Percentiles rank a stretch among this genome's conserved stretches.
Conservation (phyloP, 768 basidiomycete genomes). For the Termitomyces sp. region DNA sequence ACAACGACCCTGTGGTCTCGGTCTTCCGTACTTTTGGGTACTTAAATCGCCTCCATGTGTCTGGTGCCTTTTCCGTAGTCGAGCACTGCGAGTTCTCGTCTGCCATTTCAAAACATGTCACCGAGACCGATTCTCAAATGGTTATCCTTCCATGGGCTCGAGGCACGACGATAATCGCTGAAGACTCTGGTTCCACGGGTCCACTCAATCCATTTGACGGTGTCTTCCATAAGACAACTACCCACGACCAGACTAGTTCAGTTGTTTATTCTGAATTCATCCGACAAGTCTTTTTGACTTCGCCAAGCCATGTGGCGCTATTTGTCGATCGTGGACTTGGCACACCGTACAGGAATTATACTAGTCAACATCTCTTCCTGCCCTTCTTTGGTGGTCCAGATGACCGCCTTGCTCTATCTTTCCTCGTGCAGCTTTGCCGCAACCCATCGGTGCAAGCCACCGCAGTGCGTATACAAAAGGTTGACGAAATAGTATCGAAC, state of each 20-base stretch:
- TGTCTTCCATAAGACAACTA: constrained; percentile 55
- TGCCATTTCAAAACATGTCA: constrained; percentile 57
- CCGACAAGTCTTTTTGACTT: constrained; percentile 71
- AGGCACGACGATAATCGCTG: constrained; percentile 24
- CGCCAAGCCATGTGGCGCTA: constrained; percentile 73
- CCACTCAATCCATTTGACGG: constrained; percentile 70
- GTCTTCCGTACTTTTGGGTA: constrained; percentile 76
- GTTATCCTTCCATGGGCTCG: constrained; percentile 83
- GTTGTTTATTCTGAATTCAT: constrained; percentile 79
- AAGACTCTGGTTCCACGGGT: constrained; percentile 18
- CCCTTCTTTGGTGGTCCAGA: constrained; percentile 96
- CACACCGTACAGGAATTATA: constrained; percentile 18
- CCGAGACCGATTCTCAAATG: constrained; percentile 58
- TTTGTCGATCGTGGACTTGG: constrained; percentile 73
- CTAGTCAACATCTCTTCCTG: constrained; percentile 62
- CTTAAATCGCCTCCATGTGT: constrained; percentile 61
- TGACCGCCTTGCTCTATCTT: constrained; percentile 77
- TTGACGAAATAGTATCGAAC: constrained; percentile 29
- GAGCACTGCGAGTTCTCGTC: constrained; percentile 67
- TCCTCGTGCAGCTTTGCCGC: constrained; percentile 74
- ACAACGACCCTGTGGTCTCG: constrained; percentile 66
- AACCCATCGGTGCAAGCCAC: constrained; percentile 66
- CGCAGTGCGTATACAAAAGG: constrained; percentile 56
- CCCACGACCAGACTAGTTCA: constrained; percentile 47
- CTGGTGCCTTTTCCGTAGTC: constrained; percentile 71